Percentiles rank a stretch among this genome's conserved stretches.
Conservation (phyloP, 495 filamentous ascomycete genomes). For the Podospora tetraspora region DNA sequence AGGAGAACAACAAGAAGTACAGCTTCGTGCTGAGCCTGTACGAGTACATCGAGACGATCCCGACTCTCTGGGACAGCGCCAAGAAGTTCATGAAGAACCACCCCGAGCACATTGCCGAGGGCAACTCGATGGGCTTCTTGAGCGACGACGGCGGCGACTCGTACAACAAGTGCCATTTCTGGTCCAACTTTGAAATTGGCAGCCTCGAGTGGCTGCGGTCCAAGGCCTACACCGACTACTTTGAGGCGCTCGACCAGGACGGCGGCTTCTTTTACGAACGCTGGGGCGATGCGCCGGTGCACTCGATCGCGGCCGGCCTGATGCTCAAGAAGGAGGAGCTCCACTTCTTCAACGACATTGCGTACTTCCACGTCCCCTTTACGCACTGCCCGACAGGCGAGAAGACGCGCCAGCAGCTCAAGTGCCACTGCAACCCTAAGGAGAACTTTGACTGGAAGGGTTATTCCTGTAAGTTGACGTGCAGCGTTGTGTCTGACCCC, state of each 20-base stretch:
- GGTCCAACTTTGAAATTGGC: conserved; percentile 91
- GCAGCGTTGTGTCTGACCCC: background rate
- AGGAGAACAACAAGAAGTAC: conserved; percentile 84
- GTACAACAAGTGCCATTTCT: conserved; percentile 97
- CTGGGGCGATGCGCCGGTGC: conserved; percentile 88
- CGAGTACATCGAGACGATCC: conserved; percentile 94
- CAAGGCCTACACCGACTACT: conserved; percentile 73
- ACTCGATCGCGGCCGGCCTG: conserved; percentile 86
- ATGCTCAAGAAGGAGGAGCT: conserved; percentile 87
- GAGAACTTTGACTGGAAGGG: conserved; percentile 99
- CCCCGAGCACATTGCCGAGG: conserved; percentile 78
- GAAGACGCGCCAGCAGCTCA: conserved; percentile 68
- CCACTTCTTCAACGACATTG: conserved; percentile 98
- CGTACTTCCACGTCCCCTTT: conserved; percentile 97
- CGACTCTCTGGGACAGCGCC: conserved; percentile 87
- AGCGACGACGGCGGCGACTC: conserved; percentile 83
- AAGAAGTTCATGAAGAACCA: conserved; percentile 86
- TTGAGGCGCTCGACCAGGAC: conserved; percentile 69
- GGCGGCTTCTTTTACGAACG: conserved; percentile 92
- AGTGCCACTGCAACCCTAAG: conserved; percentile 89
- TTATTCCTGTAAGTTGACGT: conserved; percentile 70
- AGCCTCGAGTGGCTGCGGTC: conserved; percentile 80
- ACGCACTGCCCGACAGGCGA: conserved; percentile 94
- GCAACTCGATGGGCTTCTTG: conserved; percentile 85
- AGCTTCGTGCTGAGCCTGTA: conserved; percentile 85